Evolutionary conservation across 345 rosid species (phyloP), one percentile per base, ranked within the genome.

Genomic region (Lepidium aucheri): DNA sequence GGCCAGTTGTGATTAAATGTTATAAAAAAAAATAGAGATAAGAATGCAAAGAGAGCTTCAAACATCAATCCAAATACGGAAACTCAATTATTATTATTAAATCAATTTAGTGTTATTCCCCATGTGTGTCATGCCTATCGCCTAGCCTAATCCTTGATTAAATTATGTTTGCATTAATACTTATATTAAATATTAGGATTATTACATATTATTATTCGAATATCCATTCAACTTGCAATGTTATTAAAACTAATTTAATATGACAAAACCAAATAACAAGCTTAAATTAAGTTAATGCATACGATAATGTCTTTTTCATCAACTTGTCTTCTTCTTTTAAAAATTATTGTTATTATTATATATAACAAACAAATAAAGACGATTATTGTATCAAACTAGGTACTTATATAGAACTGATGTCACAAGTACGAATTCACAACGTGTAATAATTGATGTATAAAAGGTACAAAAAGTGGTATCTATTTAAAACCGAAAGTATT

Each of bases 301-400:
- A 42, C 53, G 59, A n/a, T 42, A 14, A 11, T 34, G 28, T 34
- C 26, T 32, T 69, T 17, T 42, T 15, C 69, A 14, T 22, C 67
- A 12, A 60, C 61, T 42, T 52, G 61, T 40, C 9, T 6, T 12
- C 35, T 33, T 39, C 15, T 7, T 24, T 24, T 24, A n/a, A n/a
- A n/a, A n/a, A 26, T 26, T 26, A 26, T 4, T 26, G 3, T 3
- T 26, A 4, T 26, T 26, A 26, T 26, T 26, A 24, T 26, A 26
- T 26, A 26, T 26, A 26, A 6, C 30, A 9, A 2, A 5, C 2
- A 41, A 13, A 6, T 1, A 35, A 26, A 68, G 8, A 32, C 32
- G 60, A 69, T 32, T 68, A 41, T 32, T 9, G 53, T 59, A 50
- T 51, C 38, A 69, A 68, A 68, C 43, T 58, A 68, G 42, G 51